Percentiles rank a stretch among this genome's conserved stretches.
Evolutionary conservation across 495 filamentous ascomycete species (phyloP).

Genomic region (Talaromyces nanjingensis): DNA sequence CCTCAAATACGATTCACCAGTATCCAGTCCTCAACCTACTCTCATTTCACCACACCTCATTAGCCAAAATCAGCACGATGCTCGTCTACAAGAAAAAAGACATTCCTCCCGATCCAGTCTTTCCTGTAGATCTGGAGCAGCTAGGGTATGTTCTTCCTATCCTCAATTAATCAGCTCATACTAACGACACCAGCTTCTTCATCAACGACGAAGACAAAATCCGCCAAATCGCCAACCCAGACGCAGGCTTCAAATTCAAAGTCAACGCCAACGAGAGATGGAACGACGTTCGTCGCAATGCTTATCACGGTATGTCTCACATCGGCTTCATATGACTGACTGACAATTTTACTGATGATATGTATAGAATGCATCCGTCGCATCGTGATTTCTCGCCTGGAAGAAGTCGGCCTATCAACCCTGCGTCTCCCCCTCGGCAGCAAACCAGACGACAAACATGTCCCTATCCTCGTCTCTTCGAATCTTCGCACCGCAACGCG

Average conservation of each 20-base stretch:
- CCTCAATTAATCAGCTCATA: constrained; percentile 9
- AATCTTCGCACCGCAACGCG: constrained; percentile 52
- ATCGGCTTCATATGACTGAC: background rate
- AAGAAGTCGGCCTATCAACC: constrained; percentile 45
- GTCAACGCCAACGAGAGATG: constrained; percentile 61
- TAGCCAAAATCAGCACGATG: constrained; percentile 42
- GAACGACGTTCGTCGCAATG: constrained; percentile 63
- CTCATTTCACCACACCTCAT: background rate
- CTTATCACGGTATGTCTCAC: constrained; percentile 51
- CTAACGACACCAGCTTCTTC: constrained; percentile 49
- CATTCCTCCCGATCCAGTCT: constrained; percentile 66
- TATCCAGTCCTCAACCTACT: background rate
- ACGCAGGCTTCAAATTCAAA: constrained; percentile 65
- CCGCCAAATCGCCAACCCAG: constrained; percentile 54
- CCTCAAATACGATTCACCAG: background rate
- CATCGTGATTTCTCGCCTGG: constrained; percentile 55
- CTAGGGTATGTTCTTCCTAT: constrained; percentile 54
- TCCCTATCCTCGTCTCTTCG: constrained; percentile 59
- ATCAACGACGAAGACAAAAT: constrained; percentile 68
- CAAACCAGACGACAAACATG: constrained; percentile 42
- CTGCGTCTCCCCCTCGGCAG: constrained; percentile 52
- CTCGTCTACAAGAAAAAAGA: constrained; percentile 56
- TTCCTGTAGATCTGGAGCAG: constrained; percentile 51
- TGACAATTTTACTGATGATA: too few relatives aligned
- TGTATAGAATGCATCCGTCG: constrained; percentile 47